Conservation (phyloP, 768 basidiomycete species). For the Hemileccinum rubropunctum region DNA sequence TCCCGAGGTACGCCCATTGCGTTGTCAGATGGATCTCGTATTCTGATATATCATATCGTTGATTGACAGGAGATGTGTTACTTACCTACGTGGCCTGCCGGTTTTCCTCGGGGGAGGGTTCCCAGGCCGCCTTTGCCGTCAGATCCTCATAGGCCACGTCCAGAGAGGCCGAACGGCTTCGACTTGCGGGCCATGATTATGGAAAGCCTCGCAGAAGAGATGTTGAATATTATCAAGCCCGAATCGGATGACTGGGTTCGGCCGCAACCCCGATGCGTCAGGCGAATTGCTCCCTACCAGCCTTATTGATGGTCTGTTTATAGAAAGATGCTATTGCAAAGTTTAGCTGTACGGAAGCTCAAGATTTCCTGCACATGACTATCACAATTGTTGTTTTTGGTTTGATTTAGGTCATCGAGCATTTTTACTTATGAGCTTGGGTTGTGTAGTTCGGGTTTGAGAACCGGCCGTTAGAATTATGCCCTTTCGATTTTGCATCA, state of each 20-base stretch:
- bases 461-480: too few relatives aligned
- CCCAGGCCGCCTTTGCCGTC: neutral
- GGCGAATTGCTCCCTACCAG: slow-evolving; percentile 2
- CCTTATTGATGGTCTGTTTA: neutral
- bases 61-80: slow-evolving; percentile 17
- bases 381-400: too few relatives aligned
- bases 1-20: slow-evolving; percentile 3
- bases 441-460: too few relatives aligned
- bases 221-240: neutral
- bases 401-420: too few relatives aligned
- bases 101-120: neutral
- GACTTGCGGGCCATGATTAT: neutral
- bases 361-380: too few relatives aligned
- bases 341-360: too few relatives aligned
- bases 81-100: slow-evolving; percentile 16
- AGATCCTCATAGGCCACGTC: neutral
- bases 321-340: neutral
- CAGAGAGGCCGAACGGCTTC: neutral
- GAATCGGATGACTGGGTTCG: slow-evolving; percentile 1
- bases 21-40: neutral
- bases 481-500: too few relatives aligned
- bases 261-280: slow-evolving; percentile 13
- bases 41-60: neutral
- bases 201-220: neutral
- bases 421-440: too few relatives aligned